Evolutionary conservation across 768 basidiomycete genomes (phyloP).

Genomic region (Suillus sp.): DNA sequence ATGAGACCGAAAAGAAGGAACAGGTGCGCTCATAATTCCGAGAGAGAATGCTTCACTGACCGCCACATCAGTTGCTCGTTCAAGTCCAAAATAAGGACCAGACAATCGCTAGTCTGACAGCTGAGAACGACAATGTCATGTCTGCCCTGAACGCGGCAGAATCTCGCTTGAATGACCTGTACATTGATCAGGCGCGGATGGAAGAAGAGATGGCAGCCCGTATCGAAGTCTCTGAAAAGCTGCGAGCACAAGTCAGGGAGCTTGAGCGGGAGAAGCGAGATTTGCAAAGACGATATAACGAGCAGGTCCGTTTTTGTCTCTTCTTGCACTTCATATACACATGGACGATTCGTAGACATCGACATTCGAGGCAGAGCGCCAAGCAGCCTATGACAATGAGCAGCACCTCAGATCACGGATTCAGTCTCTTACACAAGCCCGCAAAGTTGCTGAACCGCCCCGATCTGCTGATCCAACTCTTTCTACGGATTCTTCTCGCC

Average conservation of each 20-base stretch:
- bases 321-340: constrained; percentile 19
- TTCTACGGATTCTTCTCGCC: background rate
- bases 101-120: constrained; percentile 56
- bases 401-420: constrained; percentile 92
- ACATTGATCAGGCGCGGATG: constrained; percentile 77
- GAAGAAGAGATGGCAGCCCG: constrained; percentile 82
- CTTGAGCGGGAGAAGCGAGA: constrained; percentile 90
- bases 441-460: constrained; percentile 51
- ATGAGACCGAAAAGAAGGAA: constrained; percentile 82
- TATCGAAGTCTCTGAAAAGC: constrained; percentile 81
- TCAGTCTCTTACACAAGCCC: constrained; percentile 70
- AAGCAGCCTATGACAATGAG: constrained; percentile 91
- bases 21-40: constrained; percentile 48
- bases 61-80: constrained; percentile 61
- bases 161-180: constrained; percentile 73
- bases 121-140: constrained; percentile 65
- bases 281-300: constrained; percentile 78
- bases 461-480: constrained; percentile 31
- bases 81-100: constrained; percentile 81
- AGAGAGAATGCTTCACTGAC: constrained; percentile 16
- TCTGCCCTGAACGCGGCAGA: constrained; percentile 71
- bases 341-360: constrained; percentile 53
- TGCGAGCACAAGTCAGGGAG: constrained; percentile 78
- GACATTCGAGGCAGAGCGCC: constrained; percentile 90
- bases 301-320: constrained; percentile 58